A percentile compares a stretch with the other conserved stretches of the same genome.
Evolutionary conservation across 257 asterid genomes (phyloP).

Genomic region (Lantana camara): DNA sequence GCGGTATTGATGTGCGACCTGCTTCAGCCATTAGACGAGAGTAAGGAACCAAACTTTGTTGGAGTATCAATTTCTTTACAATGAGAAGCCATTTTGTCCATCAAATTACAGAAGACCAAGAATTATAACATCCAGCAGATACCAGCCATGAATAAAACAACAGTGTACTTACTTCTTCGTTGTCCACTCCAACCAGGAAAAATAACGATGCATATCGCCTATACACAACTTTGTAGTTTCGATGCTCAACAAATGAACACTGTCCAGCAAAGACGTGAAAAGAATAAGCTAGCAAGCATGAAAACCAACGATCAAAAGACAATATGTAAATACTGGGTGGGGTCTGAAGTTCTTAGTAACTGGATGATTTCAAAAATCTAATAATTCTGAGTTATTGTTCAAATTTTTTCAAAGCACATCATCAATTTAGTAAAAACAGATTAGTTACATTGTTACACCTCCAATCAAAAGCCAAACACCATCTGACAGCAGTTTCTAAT

Average conservation of each 20-base stretch:
- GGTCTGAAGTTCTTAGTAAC: neutral
- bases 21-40: constrained; percentile 12
- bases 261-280: constrained; percentile 40
- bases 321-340: neutral
- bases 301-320: constrained; percentile 36
- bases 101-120: constrained; percentile 15
- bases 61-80: constrained; percentile 4
- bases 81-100: neutral
- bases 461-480: constrained; percentile 22
- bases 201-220: constrained; percentile 89
- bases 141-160: neutral
- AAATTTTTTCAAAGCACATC: constrained; percentile 15
- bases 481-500: neutral
- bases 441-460: neutral
- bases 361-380: constrained; percentile 6
- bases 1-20: neutral
- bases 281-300: constrained; percentile 1
- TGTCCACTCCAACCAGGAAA: constrained; percentile 96
- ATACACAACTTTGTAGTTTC: constrained; percentile 65
- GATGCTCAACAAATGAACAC: constrained; percentile 98
- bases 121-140: constrained; percentile 14
- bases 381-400: too few relatives aligned
- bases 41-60: neutral
- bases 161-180: constrained; percentile 76
- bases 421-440: neutral